phyloP scores from a whole-genome alignment of 306 rosid genomes.

The Trichosanthes truncata region DNA sequence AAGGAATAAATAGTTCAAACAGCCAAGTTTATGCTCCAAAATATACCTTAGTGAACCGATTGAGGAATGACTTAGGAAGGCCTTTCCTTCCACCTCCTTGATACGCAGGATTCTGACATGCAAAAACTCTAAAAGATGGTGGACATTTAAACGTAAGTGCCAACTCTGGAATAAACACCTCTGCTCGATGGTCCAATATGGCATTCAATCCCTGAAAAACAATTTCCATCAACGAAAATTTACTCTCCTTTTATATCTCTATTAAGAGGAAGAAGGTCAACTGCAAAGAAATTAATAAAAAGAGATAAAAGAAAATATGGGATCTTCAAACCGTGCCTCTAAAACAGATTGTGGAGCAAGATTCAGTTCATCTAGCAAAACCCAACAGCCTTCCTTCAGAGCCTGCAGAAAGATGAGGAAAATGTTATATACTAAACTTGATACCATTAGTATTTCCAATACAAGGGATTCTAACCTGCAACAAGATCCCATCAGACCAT shows the following conservation, averaged over 20 bases:
- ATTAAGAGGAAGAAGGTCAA: background rate
- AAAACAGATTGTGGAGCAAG: slow-evolving; percentile 95
- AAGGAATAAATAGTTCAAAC: background rate
- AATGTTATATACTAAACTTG: slow-evolving; percentile 16
- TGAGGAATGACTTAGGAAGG: slow-evolving; percentile 87
- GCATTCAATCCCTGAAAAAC: slow-evolving; percentile 79
- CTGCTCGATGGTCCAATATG: slow-evolving; percentile 95
- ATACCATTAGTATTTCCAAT: background rate
- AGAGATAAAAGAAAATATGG: background rate
- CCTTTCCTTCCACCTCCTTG: slow-evolving; percentile 98
- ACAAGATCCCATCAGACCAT: slow-evolving; percentile 90
- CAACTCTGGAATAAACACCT: slow-evolving; percentile 89
- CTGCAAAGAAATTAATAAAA: background rate
- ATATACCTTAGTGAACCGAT: slow-evolving; percentile 83
- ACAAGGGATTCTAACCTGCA: slow-evolving; percentile 54
- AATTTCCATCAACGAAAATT: slow-evolving; percentile 3
- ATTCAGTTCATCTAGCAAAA: slow-evolving; percentile 93
- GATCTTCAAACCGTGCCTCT: slow-evolving; percentile 40
- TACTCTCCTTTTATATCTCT: background rate
- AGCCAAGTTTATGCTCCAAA: background rate
- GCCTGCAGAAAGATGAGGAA: slow-evolving; percentile 49
- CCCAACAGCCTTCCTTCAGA: slow-evolving; percentile 90
- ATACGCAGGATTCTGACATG: slow-evolving; percentile 86
- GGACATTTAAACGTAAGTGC: slow-evolving; percentile 77
- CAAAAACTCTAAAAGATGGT: slow-evolving; percentile 79